These are phyloP conservation scores for Pterocarpus santalinus DNA, from an alignment of 306 rosid genomes.

Conservation along the genomic window DNA sequence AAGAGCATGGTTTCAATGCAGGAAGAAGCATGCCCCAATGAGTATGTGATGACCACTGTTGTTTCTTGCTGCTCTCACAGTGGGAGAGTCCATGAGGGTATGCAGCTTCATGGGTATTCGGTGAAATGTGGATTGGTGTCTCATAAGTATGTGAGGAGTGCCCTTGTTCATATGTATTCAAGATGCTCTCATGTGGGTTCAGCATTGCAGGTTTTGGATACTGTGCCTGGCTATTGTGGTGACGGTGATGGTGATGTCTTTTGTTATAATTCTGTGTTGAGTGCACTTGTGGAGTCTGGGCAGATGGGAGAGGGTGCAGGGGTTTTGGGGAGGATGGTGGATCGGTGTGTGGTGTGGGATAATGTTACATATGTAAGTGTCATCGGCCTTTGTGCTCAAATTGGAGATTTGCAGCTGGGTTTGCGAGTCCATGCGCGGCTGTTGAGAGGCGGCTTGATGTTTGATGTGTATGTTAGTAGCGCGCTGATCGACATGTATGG, in stretches of 20 bases:
- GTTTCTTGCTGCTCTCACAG: slow-evolving; percentile 61
- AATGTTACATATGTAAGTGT: slow-evolving; percentile 59
- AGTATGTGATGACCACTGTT: slow-evolving; percentile 60
- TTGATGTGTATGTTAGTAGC: slow-evolving; percentile 61
- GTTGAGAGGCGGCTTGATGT: slow-evolving; percentile 51
- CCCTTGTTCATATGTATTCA: slow-evolving; percentile 70
- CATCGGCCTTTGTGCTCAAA: slow-evolving; percentile 67
- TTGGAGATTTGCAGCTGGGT: slow-evolving; percentile 64
- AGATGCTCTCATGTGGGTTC: slow-evolving; percentile 53
- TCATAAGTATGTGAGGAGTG: slow-evolving; percentile 65
- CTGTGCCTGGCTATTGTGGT: slow-evolving; percentile 41
- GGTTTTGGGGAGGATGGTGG: slow-evolving; percentile 60
- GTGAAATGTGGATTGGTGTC: slow-evolving; percentile 62
- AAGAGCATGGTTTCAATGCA: slow-evolving; percentile 50
- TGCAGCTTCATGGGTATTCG: slow-evolving; percentile 68
- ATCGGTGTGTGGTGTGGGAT: slow-evolving; percentile 59
- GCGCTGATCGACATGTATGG: slow-evolving; percentile 76
- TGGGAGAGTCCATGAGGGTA: slow-evolving; percentile 67
- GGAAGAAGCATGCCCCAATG: slow-evolving; percentile 47
- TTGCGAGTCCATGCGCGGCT: slow-evolving; percentile 60
- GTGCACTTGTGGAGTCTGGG: slow-evolving; percentile 58
- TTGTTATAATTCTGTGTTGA: slow-evolving; percentile 63
- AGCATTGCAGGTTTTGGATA: slow-evolving; percentile 60
- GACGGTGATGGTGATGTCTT: slow-evolving; percentile 41
- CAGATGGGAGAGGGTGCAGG: slow-evolving; percentile 47